Percentiles rank a stretch among this genome's conserved stretches.
Conservation (phyloP, 2,329 filamentous ascomycete species). For the Botrytis fabae region DNA sequence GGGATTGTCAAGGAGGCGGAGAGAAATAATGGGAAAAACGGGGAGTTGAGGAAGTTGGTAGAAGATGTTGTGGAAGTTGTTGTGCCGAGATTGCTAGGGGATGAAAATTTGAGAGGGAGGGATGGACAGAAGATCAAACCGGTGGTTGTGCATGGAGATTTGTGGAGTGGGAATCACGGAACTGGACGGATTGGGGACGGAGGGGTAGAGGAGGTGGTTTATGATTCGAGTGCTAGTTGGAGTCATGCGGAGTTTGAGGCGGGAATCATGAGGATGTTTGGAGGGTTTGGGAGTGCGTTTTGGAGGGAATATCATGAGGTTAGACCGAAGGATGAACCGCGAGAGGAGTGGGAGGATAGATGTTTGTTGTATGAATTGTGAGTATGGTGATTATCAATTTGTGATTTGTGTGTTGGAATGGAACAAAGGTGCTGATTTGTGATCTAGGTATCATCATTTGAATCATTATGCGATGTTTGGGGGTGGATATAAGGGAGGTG, state of each 20-base stretch:
- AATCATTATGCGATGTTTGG: slow-evolving; percentile 78
- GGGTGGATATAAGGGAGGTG: slow-evolving; percentile 72
- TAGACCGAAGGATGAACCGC: slow-evolving; percentile 77
- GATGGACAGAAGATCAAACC: slow-evolving; percentile 60
- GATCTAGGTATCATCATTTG: slow-evolving; percentile 75
- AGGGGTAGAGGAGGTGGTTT: slow-evolving; percentile 72
- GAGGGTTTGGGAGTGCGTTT: slow-evolving; percentile 73
- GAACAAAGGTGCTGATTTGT: slow-evolving; percentile 17
- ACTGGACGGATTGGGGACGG: slow-evolving; percentile 59
- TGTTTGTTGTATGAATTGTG: slow-evolving; percentile 79
- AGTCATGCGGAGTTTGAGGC: slow-evolving; percentile 88
- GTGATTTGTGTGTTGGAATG: not conserved
- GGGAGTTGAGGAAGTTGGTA: slow-evolving; percentile 61
- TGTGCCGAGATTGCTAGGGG: slow-evolving; percentile 74
- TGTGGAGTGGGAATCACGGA: slow-evolving; percentile 89
- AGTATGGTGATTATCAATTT: slow-evolving; percentile 42
- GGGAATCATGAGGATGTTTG: slow-evolving; percentile 97
- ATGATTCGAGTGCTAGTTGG: slow-evolving; percentile 78
- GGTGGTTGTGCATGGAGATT: slow-evolving; percentile 83
- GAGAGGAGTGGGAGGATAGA: slow-evolving; percentile 81
- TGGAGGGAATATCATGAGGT: slow-evolving; percentile 74
- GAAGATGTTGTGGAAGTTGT: slow-evolving; percentile 63
- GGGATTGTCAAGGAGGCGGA: slow-evolving; percentile 61
- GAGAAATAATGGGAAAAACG: slow-evolving; percentile 63
- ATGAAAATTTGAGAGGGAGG: slow-evolving; percentile 59